Evolutionary conservation across 2,329 filamentous ascomycete species (phyloP), one percentile per base, ranked within the genome.

Genomic region (Xylariaceae sp.): DNA sequence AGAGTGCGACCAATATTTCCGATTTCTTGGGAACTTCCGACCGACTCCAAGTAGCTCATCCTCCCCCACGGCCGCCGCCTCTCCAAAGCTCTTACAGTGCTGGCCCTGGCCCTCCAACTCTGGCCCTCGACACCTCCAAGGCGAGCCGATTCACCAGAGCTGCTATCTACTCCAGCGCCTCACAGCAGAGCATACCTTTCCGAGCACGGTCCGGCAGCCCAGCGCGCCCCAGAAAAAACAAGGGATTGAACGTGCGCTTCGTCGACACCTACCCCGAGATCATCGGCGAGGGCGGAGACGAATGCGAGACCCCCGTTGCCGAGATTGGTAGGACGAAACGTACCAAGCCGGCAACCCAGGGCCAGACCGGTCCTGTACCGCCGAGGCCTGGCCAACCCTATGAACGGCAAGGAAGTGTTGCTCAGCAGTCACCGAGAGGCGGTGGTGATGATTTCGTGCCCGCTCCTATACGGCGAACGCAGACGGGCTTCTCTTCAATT

Each of bases 221-320:
- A 18, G 65, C 65, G 15, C 65, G 64, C 16, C 68, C 65, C 35
- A 77, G 74, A 56, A 85, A 55, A 29, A 41, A 54, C 17, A 59
- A 86, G 61, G 83, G 83, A 8, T 67, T 92, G 45, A 68, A 68
- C 4, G 89, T 96, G 24, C 77, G 72, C 40, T 96, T 96, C 54
- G 75, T 74, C 36, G 78, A 85, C 50, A 74, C 73, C 8, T 70
- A 74, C 38, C 88, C 89, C 5, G 83, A 88, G 32, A 64, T 95
- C 46, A 96, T 97, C 55, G 90, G 90, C 32, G 83, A 90, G 61
- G 90, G 90, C 41, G 90, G 90, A 23, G 90, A 96, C 55, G 88
- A 95, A 60, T 83, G 84, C 38, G 80, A 85, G 38, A 67, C 74
- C 7, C 85, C 85, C 2, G 76, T 81, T 2, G 68, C 78, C 14